Evolutionary conservation across 2,329 filamentous ascomycete species (phyloP).

Genomic region (Pseudopyricularia cyperi): DNA sequence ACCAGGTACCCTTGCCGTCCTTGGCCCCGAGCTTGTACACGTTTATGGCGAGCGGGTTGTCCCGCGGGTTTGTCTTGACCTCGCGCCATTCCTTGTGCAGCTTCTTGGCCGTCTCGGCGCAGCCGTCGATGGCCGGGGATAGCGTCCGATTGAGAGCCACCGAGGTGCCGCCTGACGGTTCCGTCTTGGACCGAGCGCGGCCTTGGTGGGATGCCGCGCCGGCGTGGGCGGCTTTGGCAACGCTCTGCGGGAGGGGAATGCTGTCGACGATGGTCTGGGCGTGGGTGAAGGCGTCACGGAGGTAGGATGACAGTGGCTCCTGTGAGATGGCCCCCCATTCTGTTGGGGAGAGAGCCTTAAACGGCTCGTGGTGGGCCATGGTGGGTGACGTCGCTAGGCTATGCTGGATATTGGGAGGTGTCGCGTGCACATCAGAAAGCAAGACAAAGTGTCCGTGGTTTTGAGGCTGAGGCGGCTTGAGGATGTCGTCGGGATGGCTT

Average conservation of each 20-base stretch:
- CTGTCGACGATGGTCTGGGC: constrained; percentile 9
- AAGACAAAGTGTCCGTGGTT: background rate
- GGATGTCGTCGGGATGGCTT: background rate
- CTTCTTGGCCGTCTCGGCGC: constrained; percentile 28
- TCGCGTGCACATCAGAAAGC: background rate
- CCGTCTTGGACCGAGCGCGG: constrained; percentile 42
- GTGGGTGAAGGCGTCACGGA: constrained; percentile 7
- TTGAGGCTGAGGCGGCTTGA: background rate
- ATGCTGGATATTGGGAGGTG: background rate
- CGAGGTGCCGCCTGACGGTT: constrained; percentile 29
- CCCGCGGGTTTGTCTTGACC: constrained; percentile 54
- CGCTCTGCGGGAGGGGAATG: constrained; percentile 4
- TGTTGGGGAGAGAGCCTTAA: constrained; percentile 38
- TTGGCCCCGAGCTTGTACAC: constrained; percentile 70
- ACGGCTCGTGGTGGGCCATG: constrained; percentile 20
- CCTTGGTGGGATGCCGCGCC: constrained; percentile 10
- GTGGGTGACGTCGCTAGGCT: background rate
- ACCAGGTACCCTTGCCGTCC: constrained; percentile 82
- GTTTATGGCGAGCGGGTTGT: constrained; percentile 63
- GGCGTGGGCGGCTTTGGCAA: background rate
- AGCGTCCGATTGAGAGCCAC: constrained; percentile 38
- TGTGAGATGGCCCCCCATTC: constrained; percentile 26
- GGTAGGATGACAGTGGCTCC: constrained; percentile 3
- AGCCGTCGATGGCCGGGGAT: constrained; percentile 15
- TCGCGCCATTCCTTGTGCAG: constrained; percentile 84